Evolutionary conservation across 129 eudicot species (phyloP).

Genomic region (Saposhnikovia divaricata): DNA sequence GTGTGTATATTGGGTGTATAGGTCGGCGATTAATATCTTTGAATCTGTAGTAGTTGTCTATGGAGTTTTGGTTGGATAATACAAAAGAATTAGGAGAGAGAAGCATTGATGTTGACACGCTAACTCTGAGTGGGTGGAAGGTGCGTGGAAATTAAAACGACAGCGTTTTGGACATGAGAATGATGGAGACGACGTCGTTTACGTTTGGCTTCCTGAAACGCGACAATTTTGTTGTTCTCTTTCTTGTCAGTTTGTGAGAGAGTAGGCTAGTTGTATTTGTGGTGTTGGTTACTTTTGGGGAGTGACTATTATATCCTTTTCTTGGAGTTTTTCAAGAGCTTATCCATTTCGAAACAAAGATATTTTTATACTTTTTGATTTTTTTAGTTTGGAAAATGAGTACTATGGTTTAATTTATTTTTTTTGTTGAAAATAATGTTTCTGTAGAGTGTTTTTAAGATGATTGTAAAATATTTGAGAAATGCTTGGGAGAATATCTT

Average conservation of each 20-base stretch:
- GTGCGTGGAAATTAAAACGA: conserved; percentile 14
- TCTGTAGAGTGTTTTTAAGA: no score
- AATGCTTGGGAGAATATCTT: not conserved
- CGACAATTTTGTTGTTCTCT: conserved; percentile 6
- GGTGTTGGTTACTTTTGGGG: not conserved
- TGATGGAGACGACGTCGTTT: conserved; percentile 30
- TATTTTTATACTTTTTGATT: no score
- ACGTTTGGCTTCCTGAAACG: not conserved
- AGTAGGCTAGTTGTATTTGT: not conserved
- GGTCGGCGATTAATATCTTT: conserved; percentile 21
- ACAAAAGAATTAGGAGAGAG: not conserved
- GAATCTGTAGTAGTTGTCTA: not conserved
- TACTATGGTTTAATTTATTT: no score
- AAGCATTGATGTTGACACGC: conserved; percentile 41
- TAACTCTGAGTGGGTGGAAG: conserved; percentile 12
- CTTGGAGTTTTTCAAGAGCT: not conserved
- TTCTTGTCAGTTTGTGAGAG: not conserved
- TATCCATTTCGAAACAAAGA: not conserved
- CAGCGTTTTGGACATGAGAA: conserved; percentile 19
- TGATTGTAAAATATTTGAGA: no score
- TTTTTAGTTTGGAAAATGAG: no score
- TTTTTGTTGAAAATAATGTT: no score
- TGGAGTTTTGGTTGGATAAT: conserved; percentile 17
- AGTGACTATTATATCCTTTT: not conserved
- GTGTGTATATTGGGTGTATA: not conserved